A percentile compares a stretch with the other conserved stretches of the same genome.
Conservation (phyloP, 768 basidiomycete genomes). For the Tephrocybe sp. region DNA sequence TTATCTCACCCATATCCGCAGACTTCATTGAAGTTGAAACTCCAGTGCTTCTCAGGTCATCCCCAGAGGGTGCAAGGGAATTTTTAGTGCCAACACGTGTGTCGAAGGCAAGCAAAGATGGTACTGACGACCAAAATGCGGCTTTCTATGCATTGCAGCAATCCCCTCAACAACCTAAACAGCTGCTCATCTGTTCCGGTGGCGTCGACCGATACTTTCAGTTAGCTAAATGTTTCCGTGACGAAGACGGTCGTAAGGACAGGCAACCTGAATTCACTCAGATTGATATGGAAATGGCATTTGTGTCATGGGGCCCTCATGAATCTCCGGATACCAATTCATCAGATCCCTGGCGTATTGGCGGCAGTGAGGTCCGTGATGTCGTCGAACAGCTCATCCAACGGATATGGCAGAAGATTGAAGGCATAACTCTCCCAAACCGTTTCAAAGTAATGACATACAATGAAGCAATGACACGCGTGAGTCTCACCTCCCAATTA, state of each 20-base stretch:
- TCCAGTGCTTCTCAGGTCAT: conserved; percentile 84
- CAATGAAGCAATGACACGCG: conserved; percentile 84
- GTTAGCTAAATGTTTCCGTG: conserved; percentile 91
- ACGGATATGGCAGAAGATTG: conserved; percentile 71
- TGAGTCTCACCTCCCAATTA: conserved; percentile 31
- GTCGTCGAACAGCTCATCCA: conserved; percentile 74
- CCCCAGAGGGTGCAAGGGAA: conserved; percentile 93
- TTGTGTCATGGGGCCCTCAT: conserved; percentile 73
- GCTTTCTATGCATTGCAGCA: conserved; percentile 89
- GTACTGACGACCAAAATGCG: conserved; percentile 22
- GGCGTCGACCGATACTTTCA: conserved; percentile 90
- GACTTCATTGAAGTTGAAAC: conserved; percentile 95
- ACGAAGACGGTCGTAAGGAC: conserved; percentile 93
- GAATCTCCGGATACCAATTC: conserved; percentile 15
- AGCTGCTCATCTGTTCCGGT: conserved; percentile 87
- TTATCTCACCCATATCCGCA: conserved; percentile 26
- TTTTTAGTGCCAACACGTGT: conserved; percentile 84
- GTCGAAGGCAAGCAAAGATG: conserved; percentile 25
- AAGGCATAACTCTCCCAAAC: conserved; percentile 57
- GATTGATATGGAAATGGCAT: conserved; percentile 95
- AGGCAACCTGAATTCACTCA: conserved; percentile 98
- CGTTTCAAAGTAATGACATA: conserved; percentile 86
- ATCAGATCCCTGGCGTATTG: conserved; percentile 71
- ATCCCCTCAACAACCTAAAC: conserved; percentile 96
- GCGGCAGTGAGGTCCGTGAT: conserved; percentile 77